These are phyloP conservation scores for Fusarium zealandicum DNA, from an alignment of 2,329 filamentous ascomycete species.

Conservation along the genomic window DNA sequence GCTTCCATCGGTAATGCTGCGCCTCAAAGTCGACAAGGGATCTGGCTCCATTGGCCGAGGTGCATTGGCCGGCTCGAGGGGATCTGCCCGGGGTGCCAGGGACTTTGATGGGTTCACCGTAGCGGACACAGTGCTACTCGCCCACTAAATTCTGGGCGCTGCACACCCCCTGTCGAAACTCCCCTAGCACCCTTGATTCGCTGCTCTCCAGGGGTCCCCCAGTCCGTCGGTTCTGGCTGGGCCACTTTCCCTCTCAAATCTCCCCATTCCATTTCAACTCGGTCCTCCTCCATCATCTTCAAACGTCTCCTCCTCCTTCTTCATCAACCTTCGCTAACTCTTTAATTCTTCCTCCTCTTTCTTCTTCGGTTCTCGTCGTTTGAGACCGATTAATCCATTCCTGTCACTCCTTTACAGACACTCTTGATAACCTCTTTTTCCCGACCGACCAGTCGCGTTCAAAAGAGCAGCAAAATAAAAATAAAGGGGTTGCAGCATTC, in stretches of 20 bases:
- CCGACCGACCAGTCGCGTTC: conserved; percentile 20
- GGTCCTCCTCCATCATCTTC: conserved; percentile 17
- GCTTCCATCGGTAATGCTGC: conserved; percentile 40
- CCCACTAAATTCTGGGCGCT: conserved; percentile 20
- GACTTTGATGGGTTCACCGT: conserved; percentile 11
- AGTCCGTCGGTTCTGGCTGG: conserved; percentile 17
- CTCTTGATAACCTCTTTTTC: conserved; percentile 22
- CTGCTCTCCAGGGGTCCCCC: conserved; percentile 23
- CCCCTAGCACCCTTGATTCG: conserved; percentile 26
- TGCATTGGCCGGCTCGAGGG: conserved; percentile 1
- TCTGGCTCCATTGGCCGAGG: conserved; percentile 2
- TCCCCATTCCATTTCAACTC: conserved; percentile 29
- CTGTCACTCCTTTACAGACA: conserved; percentile 42
- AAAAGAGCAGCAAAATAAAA: neutral
- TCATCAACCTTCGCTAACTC: conserved; percentile 37
- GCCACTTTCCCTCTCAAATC: conserved; percentile 33
- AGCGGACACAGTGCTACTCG: conserved; percentile 21
- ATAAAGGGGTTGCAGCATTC: conserved; percentile 26
- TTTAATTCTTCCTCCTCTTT: conserved; percentile 37
- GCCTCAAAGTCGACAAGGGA: conserved; percentile 32
- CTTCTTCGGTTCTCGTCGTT: conserved; percentile 35
- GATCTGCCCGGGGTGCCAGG: conserved; percentile 15
- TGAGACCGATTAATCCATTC: conserved; percentile 41
- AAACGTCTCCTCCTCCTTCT: conserved; percentile 25
- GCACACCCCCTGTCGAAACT: conserved; percentile 21